Base-by-base conservation (phyloP, 2,329 filamentous ascomycete species). In the Periconia digitata region DNA sequence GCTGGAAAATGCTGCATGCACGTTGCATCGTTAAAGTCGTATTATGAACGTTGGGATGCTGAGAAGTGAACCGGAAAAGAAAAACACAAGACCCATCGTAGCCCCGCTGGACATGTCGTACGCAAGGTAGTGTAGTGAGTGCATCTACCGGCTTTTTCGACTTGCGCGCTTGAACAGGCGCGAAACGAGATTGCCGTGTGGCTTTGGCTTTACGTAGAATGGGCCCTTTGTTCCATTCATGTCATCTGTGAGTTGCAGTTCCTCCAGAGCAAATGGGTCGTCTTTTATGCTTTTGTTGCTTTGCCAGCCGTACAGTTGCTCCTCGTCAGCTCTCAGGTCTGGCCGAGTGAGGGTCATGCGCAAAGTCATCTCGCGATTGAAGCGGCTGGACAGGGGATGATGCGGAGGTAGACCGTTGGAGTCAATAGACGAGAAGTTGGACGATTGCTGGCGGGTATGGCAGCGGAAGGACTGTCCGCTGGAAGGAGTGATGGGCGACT, bases 291-390 rank as follows among this genome's bases (percentile, higher is more conserved):
- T 46, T 46, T 57, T 59, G 29, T 56, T 56, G 6, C 44, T 74
- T 61, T 86, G 82, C 84, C 85, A 89, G 36, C 84, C 84, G 60
- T 91, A 89, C 15, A 89, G 79, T 51, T 85, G 79, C 10, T 86
- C 83, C 53, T 92, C 87, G 53, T 85, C 79, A 4, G 86, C 85
- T 36, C 91, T 85, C 40, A 97, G 79, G 66, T 97, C 92, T 0
- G 91, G 89, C 40, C 92, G 80, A 3, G 94, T 97, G 46, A 97
- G 80, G 0, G 92, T 97, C 91, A 97, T 95, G 41, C 92, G 89
- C 41, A 97, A 74, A 2, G 94, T 97, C 92, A 96, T 96, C 70
- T 97, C 92, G 27, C 92, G 82, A 46, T 83, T 86, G 27, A 66
- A 43, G 8, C 63, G 59, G 7, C 58, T 60, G 12, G 49, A 44